Evolutionary conservation across 2,329 filamentous ascomycete genomes (phyloP).

Genomic region (Diaporthe capsici): DNA sequence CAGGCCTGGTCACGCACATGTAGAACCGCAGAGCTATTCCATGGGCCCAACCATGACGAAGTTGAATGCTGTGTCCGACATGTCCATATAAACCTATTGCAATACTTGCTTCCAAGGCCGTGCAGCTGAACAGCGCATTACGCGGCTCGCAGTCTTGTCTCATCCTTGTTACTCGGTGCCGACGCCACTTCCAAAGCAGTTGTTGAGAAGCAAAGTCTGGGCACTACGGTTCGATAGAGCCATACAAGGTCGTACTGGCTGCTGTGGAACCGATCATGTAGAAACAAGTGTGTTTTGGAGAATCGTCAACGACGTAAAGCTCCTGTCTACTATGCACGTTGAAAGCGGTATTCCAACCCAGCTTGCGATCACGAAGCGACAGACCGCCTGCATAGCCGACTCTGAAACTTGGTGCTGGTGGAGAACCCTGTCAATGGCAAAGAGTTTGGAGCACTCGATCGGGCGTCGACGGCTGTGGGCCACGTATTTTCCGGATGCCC

Average conservation of each 20-base stretch:
- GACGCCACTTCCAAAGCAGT: neutral
- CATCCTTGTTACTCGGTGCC: neutral
- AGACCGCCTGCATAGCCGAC: neutral
- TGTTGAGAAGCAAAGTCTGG: neutral
- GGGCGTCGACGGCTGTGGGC: neutral
- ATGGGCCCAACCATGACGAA: neutral
- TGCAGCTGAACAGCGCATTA: neutral
- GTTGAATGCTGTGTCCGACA: neutral
- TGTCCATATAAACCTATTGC: neutral
- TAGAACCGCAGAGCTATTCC: neutral
- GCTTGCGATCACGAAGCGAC: neutral
- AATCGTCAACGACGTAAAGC: neutral
- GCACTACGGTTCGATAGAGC: no score
- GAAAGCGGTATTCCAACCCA: neutral
- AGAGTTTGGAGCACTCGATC: neutral
- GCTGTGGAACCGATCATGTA: neutral
- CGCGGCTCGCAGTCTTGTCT: neutral
- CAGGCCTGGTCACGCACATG: neutral
- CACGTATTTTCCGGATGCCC: constrained; percentile 3
- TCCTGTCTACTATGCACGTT: neutral
- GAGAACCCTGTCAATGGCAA: neutral
- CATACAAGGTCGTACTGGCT: neutral
- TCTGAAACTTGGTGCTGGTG: neutral
- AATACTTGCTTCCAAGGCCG: neutral
- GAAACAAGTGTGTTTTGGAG: no score